Evolutionary conservation across 2,329 filamentous ascomycete species (phyloP).

Genomic region (Pyrenochaeta sp.): DNA sequence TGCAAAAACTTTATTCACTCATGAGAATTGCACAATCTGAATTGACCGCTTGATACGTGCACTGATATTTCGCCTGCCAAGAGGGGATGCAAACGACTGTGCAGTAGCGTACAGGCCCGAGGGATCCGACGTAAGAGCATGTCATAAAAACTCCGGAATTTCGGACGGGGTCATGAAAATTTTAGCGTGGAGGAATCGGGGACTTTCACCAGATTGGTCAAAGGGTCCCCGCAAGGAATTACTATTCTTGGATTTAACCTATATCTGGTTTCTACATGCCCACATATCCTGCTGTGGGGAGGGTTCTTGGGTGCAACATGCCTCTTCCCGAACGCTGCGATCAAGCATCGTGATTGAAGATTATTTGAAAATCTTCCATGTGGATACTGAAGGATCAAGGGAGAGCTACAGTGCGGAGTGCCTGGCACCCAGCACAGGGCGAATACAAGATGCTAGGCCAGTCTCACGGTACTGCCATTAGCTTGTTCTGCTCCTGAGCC

Average conservation of each 20-base stretch:
- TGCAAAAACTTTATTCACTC: too few species aligned
- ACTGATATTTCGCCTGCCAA: not conserved
- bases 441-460: too few species aligned
- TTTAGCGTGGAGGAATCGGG: slow-evolving; percentile 3
- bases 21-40: too few species aligned
- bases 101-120: slow-evolving; percentile 18
- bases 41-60: too few species aligned
- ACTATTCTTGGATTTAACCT: slow-evolving; percentile 7
- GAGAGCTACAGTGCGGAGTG: not conserved
- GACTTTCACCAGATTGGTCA: slow-evolving; percentile 9
- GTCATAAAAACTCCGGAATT: slow-evolving; percentile 3
- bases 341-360: not conserved
- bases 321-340: not conserved
- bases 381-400: not conserved
- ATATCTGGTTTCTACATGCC: slow-evolving; percentile 7
- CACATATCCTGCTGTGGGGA: not conserved
- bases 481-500: slow-evolving; percentile 58
- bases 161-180: not conserved
- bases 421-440: slow-evolving; percentile 10
- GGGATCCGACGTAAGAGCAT: slow-evolving; percentile 5
- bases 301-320: not conserved
- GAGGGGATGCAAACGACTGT: not conserved
- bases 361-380: slow-evolving; percentile 1
- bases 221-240: not conserved
- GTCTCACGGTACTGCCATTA: slow-evolving; percentile 49